These are phyloP conservation scores for Sugiyamaella mastotermitis DNA, from an alignment of 805 yeast genomes.

Conservation along the genomic window DNA sequence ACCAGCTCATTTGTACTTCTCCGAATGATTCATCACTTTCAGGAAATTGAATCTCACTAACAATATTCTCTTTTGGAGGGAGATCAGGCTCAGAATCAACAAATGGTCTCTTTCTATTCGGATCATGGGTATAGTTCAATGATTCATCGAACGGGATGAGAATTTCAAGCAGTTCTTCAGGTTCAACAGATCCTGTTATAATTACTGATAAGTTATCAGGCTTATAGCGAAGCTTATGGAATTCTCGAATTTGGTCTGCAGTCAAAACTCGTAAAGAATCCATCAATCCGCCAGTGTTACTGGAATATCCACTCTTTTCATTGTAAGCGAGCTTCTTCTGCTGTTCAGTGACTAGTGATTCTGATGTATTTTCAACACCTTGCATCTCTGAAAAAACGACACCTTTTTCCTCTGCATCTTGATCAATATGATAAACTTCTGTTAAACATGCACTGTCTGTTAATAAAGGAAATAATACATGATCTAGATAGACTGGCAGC, in stretches of 20 bases:
- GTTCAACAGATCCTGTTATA: conserved; percentile 80
- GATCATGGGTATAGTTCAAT: conserved; percentile 34
- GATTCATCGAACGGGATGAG: conserved; percentile 58
- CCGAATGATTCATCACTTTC: conserved; percentile 85
- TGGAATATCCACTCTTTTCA: conserved; percentile 70
- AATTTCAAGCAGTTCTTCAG: conserved; percentile 55
- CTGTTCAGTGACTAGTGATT: conserved; percentile 57
- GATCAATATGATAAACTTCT: conserved; percentile 93
- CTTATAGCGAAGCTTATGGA: conserved; percentile 66
- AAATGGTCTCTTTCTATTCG: conserved; percentile 60
- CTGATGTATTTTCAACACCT: conserved; percentile 75
- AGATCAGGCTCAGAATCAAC: conserved; percentile 53
- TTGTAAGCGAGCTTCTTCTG: conserved; percentile 32
- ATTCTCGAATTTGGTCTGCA: conserved; percentile 66
- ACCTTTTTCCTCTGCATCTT: conserved; percentile 85
- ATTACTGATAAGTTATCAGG: conserved; percentile 82
- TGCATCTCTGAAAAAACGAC: conserved; percentile 98
- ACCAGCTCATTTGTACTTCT: conserved; percentile 67
- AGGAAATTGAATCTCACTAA: conserved; percentile 67
- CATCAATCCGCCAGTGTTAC: conserved; percentile 92
- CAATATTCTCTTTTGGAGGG: conserved; percentile 34
- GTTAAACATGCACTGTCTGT: conserved; percentile 88
- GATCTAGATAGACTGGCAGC: conserved; percentile 87
- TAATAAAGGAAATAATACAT: conserved; percentile 73
- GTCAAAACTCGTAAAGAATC: conserved; percentile 67